phyloP scores from a whole-genome alignment of 2,329 filamentous ascomycete genomes.

The Fusarium falciforme region DNA sequence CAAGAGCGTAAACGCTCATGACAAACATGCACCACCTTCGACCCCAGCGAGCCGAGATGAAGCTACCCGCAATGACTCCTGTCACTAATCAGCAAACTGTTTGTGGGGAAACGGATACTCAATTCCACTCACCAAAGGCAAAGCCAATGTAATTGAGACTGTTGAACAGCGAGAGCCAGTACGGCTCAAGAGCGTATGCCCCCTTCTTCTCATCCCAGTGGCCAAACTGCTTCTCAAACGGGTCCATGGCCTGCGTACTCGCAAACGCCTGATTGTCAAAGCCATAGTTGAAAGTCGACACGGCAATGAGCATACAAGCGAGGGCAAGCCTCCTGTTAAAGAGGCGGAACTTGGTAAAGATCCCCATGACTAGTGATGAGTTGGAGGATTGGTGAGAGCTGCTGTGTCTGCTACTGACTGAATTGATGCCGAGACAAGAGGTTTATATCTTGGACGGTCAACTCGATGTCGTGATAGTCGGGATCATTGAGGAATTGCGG shows the following conservation, averaged over 20 bases:
- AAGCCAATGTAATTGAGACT: conserved; percentile 51
- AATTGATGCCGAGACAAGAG: neutral
- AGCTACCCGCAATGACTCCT: conserved; percentile 41
- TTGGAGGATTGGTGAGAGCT: too few species aligned
- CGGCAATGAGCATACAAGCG: conserved; percentile 45
- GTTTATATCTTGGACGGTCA: conserved; percentile 10
- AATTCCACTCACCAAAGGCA: conserved; percentile 41
- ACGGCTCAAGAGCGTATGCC: conserved; percentile 44
- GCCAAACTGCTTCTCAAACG: conserved; percentile 50
- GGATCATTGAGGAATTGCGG: conserved; percentile 26
- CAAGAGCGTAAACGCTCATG: conserved; percentile 51
- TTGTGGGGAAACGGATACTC: rapidly evolving
- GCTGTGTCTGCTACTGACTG: neutral
- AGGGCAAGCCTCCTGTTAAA: conserved; percentile 39
- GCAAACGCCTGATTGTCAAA: conserved; percentile 54
- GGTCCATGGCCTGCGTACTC: conserved; percentile 51
- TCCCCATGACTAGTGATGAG: conserved; percentile 18
- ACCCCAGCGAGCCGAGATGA: conserved; percentile 39
- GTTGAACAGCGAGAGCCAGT: conserved; percentile 51
- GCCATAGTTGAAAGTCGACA: conserved; percentile 54
- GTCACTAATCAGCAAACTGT: neutral
- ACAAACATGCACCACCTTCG: conserved; percentile 46
- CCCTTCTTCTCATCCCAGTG: conserved; percentile 36
- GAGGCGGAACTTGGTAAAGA: conserved; percentile 36
- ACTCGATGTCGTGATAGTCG: conserved; percentile 33